Percentiles rank a stretch among this genome's conserved stretches.
These are phyloP conservation scores for Candida sp. DNA, from an alignment of 1,139 yeast species.

Conservation along the genomic window DNA sequence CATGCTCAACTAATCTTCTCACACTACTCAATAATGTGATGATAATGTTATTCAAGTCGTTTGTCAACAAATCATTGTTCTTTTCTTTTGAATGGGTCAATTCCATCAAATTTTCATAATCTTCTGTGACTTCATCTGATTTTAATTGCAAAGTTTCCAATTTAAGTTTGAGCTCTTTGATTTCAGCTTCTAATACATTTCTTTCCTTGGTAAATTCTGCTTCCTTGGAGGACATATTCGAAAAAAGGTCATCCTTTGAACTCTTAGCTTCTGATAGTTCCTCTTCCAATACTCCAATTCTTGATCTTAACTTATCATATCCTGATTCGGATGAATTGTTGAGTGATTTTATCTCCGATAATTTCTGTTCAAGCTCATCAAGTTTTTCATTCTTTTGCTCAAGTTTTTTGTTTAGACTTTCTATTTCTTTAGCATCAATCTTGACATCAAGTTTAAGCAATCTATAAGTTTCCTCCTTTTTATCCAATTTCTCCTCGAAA, in stretches of 20 bases:
- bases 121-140: conserved; percentile 40
- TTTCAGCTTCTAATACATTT: conserved; percentile 45
- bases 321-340: conserved; percentile 14
- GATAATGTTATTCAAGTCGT: conserved; percentile 23
- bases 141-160: conserved; percentile 28
- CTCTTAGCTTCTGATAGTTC: conserved; percentile 28
- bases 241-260: conserved; percentile 61
- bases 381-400: conserved; percentile 27
- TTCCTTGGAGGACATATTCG: conserved; percentile 65
- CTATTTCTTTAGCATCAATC: conserved; percentile 26
- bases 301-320: conserved; percentile 15
- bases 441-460: conserved; percentile 11
- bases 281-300: conserved; percentile 18
- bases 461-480: conserved; percentile 8
- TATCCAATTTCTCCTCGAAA: conserved; percentile 3
- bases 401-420: conserved; percentile 15
- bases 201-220: conserved; percentile 55
- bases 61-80: conserved; percentile 24
- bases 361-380: conserved; percentile 25
- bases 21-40: conserved; percentile 17
- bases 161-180: conserved; percentile 31
- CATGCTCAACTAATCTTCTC: conserved; percentile 15
- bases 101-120: conserved; percentile 50
- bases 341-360: conserved; percentile 13
- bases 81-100: conserved; percentile 26